Conservation (phyloP, 2,329 filamentous ascomycete genomes). For the Xylariales sp. region DNA sequence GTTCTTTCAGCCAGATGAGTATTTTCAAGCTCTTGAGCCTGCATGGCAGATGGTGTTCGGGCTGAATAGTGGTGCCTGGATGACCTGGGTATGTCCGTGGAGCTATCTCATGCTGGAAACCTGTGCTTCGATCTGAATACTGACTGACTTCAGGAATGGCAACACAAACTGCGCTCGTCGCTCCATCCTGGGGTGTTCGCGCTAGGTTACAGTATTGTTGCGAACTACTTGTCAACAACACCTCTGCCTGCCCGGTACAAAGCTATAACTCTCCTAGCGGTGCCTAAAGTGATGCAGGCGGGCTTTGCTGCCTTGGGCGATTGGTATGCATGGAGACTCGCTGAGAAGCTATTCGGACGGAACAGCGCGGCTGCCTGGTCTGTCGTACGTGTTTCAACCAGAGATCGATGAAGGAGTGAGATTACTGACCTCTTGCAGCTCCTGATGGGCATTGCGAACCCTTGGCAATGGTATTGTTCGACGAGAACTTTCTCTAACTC, state of each 20-base stretch:
- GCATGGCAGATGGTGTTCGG: conserved; percentile 90
- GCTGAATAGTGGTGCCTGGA: conserved; percentile 71
- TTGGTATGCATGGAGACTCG: conserved; percentile 83
- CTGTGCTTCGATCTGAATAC: neutral
- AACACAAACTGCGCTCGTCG: conserved; percentile 78
- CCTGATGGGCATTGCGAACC: conserved; percentile 65
- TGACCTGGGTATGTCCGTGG: conserved; percentile 75
- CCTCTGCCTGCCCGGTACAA: conserved; percentile 6
- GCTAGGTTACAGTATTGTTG: conserved; percentile 60
- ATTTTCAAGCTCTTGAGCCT: conserved; percentile 91
- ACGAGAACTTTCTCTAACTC: conserved; percentile 93
- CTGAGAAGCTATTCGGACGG: conserved; percentile 65
- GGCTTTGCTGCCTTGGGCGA: conserved; percentile 73
- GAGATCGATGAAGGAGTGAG: neutral
- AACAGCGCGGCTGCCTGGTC: conserved; percentile 61
- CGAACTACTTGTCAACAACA: conserved; percentile 42
- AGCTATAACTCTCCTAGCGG: conserved; percentile 48
- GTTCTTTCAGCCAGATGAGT: conserved; percentile 98
- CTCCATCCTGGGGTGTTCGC: conserved; percentile 88
- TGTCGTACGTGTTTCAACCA: conserved; percentile 53
- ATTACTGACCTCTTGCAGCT: conserved; percentile 43
- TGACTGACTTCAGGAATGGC: conserved; percentile 73
- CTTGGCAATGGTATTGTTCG: conserved; percentile 97
- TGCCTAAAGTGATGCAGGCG: conserved; percentile 74
- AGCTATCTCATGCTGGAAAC: neutral